Percentiles rank a stretch among this genome's conserved stretches.
Conservation (phyloP, 345 rosid species). For the Linum usitatissimum region DNA sequence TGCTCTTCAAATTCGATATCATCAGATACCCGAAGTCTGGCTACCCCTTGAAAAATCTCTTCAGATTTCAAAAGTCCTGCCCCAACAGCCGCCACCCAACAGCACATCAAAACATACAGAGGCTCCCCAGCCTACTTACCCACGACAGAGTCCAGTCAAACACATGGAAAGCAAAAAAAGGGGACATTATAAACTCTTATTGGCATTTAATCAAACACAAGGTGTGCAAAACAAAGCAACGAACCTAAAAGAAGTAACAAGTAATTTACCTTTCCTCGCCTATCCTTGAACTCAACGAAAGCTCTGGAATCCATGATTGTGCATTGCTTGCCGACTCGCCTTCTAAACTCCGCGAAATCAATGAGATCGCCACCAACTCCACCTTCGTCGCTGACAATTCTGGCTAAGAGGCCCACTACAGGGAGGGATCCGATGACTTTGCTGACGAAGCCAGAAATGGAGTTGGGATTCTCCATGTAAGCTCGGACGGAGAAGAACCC, state of each 20-base stretch:
- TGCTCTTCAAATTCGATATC: constrained; percentile 93
- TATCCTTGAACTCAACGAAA: constrained; percentile 76
- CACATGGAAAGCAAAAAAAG: not conserved
- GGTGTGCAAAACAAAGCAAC: not conserved
- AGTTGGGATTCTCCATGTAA: constrained; percentile 70
- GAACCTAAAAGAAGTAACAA: not conserved
- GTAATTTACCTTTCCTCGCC: constrained; percentile 51
- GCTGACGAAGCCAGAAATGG: constrained; percentile 59
- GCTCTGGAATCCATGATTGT: constrained; percentile 65
- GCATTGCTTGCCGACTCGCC: constrained; percentile 84
- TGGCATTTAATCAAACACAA: not conserved
- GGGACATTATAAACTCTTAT: not conserved
- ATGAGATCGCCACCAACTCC: constrained; percentile 77
- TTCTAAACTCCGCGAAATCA: constrained; percentile 89
- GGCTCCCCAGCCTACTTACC: constrained; percentile 75
- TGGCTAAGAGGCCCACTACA: constrained; percentile 70
- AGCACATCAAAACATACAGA: constrained; percentile 77
- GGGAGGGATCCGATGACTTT: constrained; percentile 84
- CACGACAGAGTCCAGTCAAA: constrained; percentile 4
- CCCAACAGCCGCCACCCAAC: constrained; percentile 93
- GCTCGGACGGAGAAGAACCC: constrained; percentile 38
- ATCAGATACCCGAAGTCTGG: constrained; percentile 65
- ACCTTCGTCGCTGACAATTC: constrained; percentile 83
- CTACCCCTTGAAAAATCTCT: constrained; percentile 76
- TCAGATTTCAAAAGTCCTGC: constrained; percentile 94